phyloP scores from a whole-genome alignment of 2,329 filamentous ascomycete species.

The Conoideocrella luteorostrata region DNA sequence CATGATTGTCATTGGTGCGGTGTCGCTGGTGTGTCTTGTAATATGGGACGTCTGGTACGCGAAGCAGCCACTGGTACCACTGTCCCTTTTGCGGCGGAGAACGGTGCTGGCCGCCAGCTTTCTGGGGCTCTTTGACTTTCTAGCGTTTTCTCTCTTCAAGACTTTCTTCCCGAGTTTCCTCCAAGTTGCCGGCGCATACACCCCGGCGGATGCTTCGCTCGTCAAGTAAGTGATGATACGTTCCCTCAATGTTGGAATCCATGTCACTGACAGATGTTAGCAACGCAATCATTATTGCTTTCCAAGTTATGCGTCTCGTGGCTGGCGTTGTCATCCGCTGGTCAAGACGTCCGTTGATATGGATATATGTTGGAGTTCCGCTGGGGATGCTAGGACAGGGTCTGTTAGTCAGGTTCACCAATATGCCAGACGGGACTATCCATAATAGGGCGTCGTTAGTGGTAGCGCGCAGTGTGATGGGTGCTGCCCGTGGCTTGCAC shows the following conservation, averaged over 20 bases:
- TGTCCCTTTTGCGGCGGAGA: conserved; percentile 28
- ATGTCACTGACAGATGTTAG: conserved; percentile 7
- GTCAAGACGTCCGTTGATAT: conserved; percentile 23
- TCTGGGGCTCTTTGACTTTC: conserved; percentile 29
- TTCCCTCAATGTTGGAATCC: not conserved
- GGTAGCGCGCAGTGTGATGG: conserved; percentile 19
- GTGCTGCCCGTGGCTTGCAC: conserved; percentile 23
- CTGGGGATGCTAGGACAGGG: conserved; percentile 26
- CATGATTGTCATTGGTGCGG: conserved; percentile 26
- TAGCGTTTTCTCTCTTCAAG: conserved; percentile 31
- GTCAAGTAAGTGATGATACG: conserved; percentile 24
- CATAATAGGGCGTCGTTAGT: conserved; percentile 23
- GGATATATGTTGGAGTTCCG: conserved; percentile 14
- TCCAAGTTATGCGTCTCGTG: conserved; percentile 29
- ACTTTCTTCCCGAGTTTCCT: conserved; percentile 35
- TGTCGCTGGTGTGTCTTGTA: conserved; percentile 20
- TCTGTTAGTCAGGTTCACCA: conserved; percentile 15
- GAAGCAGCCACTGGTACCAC: conserved; percentile 30
- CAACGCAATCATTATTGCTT: conserved; percentile 26
- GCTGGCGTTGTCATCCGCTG: conserved; percentile 30
- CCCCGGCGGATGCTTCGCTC: conserved; percentile 28
- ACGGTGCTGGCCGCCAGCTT: conserved; percentile 33
- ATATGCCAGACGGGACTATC: conserved; percentile 8
- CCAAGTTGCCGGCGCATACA: conserved; percentile 30
- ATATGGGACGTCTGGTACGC: conserved; percentile 32